Base-by-base conservation (phyloP, 164 flowering plant species). In the Vitis rotundifolia region DNA sequence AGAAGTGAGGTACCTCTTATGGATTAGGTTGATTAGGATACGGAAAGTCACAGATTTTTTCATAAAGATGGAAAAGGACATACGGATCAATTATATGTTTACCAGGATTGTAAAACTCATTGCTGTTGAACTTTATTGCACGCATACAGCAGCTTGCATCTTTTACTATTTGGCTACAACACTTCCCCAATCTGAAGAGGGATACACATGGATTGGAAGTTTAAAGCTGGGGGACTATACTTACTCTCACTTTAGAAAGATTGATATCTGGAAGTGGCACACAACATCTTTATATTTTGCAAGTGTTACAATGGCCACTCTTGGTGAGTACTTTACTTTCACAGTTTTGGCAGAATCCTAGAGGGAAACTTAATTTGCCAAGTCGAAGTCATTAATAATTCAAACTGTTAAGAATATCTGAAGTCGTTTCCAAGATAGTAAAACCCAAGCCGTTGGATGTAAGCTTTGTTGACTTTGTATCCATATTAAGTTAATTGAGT, bases 151-250 rank as follows among this genome's bases (percentile, higher is more conserved):
- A 14, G 95, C 95, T 10, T 88, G 91, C 77, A 84, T 90, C 65
- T 90, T 88, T 68, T 90, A 90, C 77, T 88, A 82, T 76, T 76
- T 90, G 70, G 95, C 95, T 14, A 90, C 95, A 11, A 87, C 92
- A 5, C 56, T 87, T 22, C 88, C 95, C n/a, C 64, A 79, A 11
- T 69, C 79, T n/a, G 12, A 84, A 52, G 97, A 91, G 71, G 88
- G 90, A 6, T 83, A 89, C 74, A 91, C 97, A 3, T 91, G 97
- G 97, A 91, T 91, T 26, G 97, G 97, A 74, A 91, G 92, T 67
- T 73, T 89, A 52, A 78, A 76, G 61, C 4, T 91, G 83, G 97
- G 97, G 0, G 90, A 86, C 57, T 88, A 79, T 58, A 85, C 77
- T 51, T 91, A 87, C 72, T 73, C 87, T 26, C 70, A 87, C 51